Evolutionary conservation across 331 rosid species (phyloP).

Genomic region (Telfairia occidentalis): DNA sequence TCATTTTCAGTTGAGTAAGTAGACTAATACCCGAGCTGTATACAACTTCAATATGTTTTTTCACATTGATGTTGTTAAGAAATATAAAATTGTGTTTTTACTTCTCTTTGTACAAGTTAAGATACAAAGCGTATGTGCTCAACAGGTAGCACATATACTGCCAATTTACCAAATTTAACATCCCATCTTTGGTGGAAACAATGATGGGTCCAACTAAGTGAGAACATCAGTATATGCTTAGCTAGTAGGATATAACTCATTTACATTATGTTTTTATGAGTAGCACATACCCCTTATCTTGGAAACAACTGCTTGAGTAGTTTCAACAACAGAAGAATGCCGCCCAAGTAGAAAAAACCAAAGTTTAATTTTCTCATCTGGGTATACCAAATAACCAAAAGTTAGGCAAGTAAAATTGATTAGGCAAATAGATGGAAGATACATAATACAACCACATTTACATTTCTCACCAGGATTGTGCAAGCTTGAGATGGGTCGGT

Average conservation of each 20-base stretch:
- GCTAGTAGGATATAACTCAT: background rate
- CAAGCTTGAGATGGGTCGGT: conserved; percentile 98
- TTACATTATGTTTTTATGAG: background rate
- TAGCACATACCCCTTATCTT: conserved; percentile 59
- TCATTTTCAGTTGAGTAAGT: background rate
- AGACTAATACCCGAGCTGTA: background rate
- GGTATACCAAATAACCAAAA: conserved; percentile 11
- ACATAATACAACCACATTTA: conserved; percentile 2
- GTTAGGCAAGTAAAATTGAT: conserved; percentile 17
- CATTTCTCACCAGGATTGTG: conserved; percentile 81
- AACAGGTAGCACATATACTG: background rate
- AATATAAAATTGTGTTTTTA: background rate
- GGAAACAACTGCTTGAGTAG: conserved; percentile 66
- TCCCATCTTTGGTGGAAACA: background rate
- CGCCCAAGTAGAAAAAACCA: conserved; percentile 96
- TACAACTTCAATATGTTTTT: background rate
- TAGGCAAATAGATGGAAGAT: background rate
- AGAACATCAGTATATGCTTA: too few species aligned
- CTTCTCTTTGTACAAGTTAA: background rate
- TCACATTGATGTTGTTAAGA: background rate
- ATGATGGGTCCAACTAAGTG: background rate
- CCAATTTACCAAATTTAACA: background rate
- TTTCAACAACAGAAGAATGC: conserved; percentile 57
- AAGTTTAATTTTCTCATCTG: conserved; percentile 93
- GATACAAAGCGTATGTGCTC: background rate